A percentile compares a stretch with the other conserved stretches of the same genome.
Conservation (phyloP, 345 rosid species). For the Gossypium sturtianum region DNA sequence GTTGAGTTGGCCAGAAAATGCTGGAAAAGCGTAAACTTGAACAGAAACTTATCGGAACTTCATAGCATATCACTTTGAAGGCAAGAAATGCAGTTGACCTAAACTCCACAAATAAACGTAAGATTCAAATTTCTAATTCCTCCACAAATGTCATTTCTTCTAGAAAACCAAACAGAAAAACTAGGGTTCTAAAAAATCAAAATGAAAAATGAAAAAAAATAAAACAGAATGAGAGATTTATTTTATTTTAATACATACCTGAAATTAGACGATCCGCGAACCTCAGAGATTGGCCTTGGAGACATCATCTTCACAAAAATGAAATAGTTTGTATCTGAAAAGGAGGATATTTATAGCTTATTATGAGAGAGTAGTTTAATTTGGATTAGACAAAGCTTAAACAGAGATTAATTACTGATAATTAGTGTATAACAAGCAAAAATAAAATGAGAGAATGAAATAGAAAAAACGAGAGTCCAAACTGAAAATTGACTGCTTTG, state of each 20-base stretch:
- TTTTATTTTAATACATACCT: conserved; percentile 30
- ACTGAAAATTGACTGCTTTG: neutral
- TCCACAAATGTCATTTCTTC: neutral
- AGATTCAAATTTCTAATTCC: neutral
- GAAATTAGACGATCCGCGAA: conserved; percentile 71
- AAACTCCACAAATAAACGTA: neutral
- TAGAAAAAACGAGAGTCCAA: neutral
- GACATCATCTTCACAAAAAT: conserved; percentile 53
- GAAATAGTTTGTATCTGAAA: neutral
- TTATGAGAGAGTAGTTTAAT: neutral
- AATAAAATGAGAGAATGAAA: neutral
- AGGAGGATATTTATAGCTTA: conserved; percentile 3
- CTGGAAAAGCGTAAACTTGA: neutral
- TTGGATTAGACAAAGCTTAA: neutral
- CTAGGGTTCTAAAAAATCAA: conserved; percentile 16
- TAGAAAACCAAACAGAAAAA: conserved; percentile 10
- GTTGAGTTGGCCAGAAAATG: conserved; percentile 8
- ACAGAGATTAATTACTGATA: neutral
- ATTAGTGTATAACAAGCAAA: neutral
- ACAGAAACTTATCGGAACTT: neutral
- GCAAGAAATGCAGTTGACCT: neutral
- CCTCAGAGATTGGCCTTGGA: conserved; percentile 65
- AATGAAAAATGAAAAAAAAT: neutral
- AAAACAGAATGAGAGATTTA: neutral
- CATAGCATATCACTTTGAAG: neutral